phyloP scores from a whole-genome alignment of 1,284 basidiomycete species.

The Omphalotus olearius region DNA sequence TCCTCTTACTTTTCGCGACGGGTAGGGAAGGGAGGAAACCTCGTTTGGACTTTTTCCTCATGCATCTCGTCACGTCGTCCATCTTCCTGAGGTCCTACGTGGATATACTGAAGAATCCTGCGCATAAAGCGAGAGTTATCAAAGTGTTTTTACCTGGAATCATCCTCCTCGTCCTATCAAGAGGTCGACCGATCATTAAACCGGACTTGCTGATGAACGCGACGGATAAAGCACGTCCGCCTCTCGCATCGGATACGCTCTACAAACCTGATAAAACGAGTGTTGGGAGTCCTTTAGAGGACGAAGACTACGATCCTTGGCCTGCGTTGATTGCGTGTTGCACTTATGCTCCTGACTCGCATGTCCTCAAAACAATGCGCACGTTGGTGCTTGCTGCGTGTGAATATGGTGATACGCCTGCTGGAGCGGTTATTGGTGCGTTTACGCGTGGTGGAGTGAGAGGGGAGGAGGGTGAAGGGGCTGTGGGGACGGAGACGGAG shows the following conservation, averaged over 20 bases:
- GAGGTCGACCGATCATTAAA: conserved; percentile 60
- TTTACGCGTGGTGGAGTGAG: conserved; percentile 18
- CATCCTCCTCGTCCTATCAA: conserved; percentile 40
- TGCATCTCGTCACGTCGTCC: conserved; percentile 64
- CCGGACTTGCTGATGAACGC: conserved; percentile 52
- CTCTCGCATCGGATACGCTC: conserved; percentile 18
- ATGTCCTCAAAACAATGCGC: conserved; percentile 58
- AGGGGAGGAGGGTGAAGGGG: conserved; percentile 16
- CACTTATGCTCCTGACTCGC: conserved; percentile 56
- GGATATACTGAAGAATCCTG: conserved; percentile 28
- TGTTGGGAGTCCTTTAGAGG: conserved; percentile 33
- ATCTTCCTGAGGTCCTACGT: conserved; percentile 55
- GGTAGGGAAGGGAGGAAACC: conserved; percentile 45
- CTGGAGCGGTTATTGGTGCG: conserved; percentile 43
- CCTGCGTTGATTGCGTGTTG: conserved; percentile 46
- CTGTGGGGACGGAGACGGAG: conserved; percentile 22
- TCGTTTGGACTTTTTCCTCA: conserved; percentile 68
- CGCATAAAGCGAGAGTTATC: conserved; percentile 44
- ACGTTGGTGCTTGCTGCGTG: conserved; percentile 48
- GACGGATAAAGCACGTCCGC: conserved; percentile 38
- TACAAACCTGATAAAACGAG: conserved; percentile 20
- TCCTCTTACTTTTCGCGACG: conserved; percentile 51
- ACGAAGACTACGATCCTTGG: conserved; percentile 53
- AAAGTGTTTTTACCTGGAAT: conserved; percentile 41
- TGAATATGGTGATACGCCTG: conserved; percentile 41